A percentile compares a stretch with the other conserved stretches of the same genome.
Conservation (phyloP, 331 rosid genomes). For the Spiraea crenata region DNA sequence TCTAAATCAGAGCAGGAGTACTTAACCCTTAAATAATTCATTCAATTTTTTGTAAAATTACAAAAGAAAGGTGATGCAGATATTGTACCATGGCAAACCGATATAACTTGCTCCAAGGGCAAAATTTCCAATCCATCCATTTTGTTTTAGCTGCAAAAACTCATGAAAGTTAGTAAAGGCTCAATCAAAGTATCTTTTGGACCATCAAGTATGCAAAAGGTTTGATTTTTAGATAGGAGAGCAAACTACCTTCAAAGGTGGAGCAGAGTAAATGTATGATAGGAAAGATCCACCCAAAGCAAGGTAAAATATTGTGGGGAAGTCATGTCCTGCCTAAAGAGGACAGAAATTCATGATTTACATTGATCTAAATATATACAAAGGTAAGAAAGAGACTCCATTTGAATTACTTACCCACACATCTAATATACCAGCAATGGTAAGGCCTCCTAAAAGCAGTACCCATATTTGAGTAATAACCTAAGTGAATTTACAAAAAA, state of each 20-base stretch:
- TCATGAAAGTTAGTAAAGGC: conserved; percentile 23
- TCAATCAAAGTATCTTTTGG: conserved; percentile 4
- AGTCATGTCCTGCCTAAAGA: conserved; percentile 81
- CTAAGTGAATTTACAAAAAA: conserved; percentile 37
- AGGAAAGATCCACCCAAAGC: conserved; percentile 90
- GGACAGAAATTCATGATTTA: conserved; percentile 27
- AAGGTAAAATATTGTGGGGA: conserved; percentile 80
- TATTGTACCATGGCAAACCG: conserved; percentile 85
- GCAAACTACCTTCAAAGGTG: conserved; percentile 73
- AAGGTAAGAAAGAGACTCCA: conserved; percentile 16
- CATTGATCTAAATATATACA: conserved; percentile 16
- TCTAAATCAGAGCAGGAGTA: background rate
- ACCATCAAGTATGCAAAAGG: conserved; percentile 14
- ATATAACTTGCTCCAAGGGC: conserved; percentile 99
- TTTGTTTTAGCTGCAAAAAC: conserved; percentile 79
- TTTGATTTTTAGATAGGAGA: conserved; percentile 6
- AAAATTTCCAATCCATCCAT: conserved; percentile 97
- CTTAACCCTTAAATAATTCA: background rate
- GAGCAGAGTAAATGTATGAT: conserved; percentile 94
- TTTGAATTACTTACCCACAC: conserved; percentile 72
- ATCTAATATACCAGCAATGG: conserved; percentile 74
- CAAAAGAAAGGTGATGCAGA: conserved; percentile 14
- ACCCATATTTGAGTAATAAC: conserved; percentile 95
- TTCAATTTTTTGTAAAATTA: background rate
- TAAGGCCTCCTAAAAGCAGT: conserved; percentile 85